Evolutionary conservation across 805 yeast species (phyloP), one percentile per base, ranked within the genome.

Genomic region (Candida ulmi): DNA sequence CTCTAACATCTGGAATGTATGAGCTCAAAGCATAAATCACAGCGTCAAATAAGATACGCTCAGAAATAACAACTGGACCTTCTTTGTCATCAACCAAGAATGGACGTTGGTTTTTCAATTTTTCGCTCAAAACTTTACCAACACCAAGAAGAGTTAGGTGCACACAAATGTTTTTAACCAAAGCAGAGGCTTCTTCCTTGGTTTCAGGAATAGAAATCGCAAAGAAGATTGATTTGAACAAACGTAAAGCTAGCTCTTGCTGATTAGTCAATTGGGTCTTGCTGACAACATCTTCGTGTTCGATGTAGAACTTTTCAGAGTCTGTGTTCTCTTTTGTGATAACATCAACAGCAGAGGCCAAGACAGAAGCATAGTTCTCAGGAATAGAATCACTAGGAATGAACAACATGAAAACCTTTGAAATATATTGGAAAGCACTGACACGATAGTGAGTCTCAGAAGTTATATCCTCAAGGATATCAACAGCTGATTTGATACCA

Each of bases 61-160:
- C 91, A 39, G 80, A 79, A 18, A 90, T 68, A 43, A 71, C 71
- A 5, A 80, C 77, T 29, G 70, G 68, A 0, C 96, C 96, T 61
- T 88, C 96, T 42, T 83, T 77, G 45, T 87, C 88, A 39, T 76
- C 75, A 19, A 88, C 80, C 11, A 81, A 75, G 55, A 91, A 91
- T 11, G 80, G 72, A 21, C 90, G 67, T 49, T 78, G 76, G 55
- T 77, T 71, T 61, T 79, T 80, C 38, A 84, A 64, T 46, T 81
- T 80, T 36, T 83, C 86, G 15, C 78, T 64, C 34, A 88, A 71
- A 1, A 86, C 80, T 30, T 81, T 80, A 15, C 88, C 85, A 33
- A 90, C 71, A 47, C 88, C 86, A 8, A 88, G 65, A 42, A 93
- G 64, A 9, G 88, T 80, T 45, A 85, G 80, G 57, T 93, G 98